Base-by-base conservation (phyloP, 805 yeast species). In the Lachancea fermentati region DNA sequence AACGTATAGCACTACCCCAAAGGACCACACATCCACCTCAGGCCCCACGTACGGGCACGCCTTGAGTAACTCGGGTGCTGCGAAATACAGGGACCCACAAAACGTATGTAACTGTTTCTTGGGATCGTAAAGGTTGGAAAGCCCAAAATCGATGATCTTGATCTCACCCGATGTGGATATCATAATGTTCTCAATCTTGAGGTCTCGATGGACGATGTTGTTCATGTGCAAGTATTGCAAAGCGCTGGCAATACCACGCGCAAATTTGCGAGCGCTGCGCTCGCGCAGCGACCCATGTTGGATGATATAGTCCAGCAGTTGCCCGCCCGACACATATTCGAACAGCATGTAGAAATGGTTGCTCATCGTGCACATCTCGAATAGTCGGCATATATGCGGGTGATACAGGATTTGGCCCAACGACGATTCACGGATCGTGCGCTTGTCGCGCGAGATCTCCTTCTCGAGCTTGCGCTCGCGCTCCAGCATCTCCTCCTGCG, bases 11-110 rank as follows among this genome's bases (percentile, higher is more conserved):
- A 93, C 97, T 24, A 93, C 95, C 48, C 98, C 98, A 69, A 89
- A 91, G 2, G 96, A 86, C 98, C 98, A 93, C 14, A 93, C 81
- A 62, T 93, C 98, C 35, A 93, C 96, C 61, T 93, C 98, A 1
- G 98, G 98, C 0, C 98, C 99, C 28, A 76, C 71, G 55, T 93
- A 93, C 1, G 96, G 97, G 50, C 79, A 79, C 1, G 97, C 98
- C 44, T 85, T 84, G 39, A 93, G 69, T 50, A 93, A 71, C 62
- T 93, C 99, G 0, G 99, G 99, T 0, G 99, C 98, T 1, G 98
- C 99, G 74, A 93, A 93, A 61, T 93, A 93, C 37, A 93, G 70
- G 1, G 97, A 88, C 3, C 99, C 99, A 71, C 99, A 93, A 58
- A 86, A 93, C 1, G 99, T 93, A 57, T 85, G 86, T 57, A 93